phyloP scores from a whole-genome alignment of 176 grass and related monocot genomes.

The Alloteropsis semialata region DNA sequence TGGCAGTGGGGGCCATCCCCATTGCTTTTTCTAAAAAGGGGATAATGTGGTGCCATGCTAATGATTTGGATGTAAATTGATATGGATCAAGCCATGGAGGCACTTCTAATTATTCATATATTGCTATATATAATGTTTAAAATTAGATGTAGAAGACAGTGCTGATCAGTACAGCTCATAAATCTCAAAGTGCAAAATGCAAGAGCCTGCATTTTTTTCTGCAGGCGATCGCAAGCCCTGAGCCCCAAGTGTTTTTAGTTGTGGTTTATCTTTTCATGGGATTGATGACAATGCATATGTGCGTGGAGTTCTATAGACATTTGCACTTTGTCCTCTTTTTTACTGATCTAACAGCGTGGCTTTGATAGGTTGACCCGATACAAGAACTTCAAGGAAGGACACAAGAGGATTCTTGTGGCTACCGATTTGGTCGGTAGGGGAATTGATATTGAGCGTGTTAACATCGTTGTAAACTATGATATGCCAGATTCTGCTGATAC shows the following conservation, averaged over 20 bases:
- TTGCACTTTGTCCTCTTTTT: not conserved
- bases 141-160: not conserved
- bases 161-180: not conserved
- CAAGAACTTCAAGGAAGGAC: conserved; percentile 99
- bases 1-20: not conserved
- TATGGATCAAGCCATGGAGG: not conserved
- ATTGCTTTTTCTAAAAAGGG: not conserved
- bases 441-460: conserved; percentile 96
- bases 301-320: not conserved
- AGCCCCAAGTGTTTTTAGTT: too few relatives aligned
- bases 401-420: conserved; percentile 95
- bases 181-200: not conserved
- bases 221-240: not conserved
- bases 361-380: conserved; percentile 78
- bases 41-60: not conserved
- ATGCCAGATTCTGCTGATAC: conserved; percentile 98
- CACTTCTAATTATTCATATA: not conserved
- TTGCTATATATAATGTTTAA: not conserved
- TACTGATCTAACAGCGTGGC: not conserved
- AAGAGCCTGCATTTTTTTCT: not conserved
- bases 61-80: not conserved
- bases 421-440: conserved; percentile 97
- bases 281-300: not conserved
- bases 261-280: not conserved
- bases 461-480: conserved; percentile 97